These are phyloP conservation scores for Suhomyces maxii DNA, from an alignment of 1,139 yeast genomes.

Conservation along the genomic window DNA sequence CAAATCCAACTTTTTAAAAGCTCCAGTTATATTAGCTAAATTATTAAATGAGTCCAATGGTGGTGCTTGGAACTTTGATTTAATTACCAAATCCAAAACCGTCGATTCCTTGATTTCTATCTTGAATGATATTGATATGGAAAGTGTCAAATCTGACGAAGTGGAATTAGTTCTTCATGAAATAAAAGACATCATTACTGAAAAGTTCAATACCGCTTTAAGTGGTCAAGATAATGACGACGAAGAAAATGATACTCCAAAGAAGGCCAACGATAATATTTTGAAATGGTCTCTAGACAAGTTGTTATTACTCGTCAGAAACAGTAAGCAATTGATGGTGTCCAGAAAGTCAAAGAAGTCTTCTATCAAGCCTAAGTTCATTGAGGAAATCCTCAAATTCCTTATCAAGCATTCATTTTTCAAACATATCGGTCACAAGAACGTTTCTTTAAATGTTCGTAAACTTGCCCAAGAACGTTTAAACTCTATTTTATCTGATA, in stretches of 20 bases:
- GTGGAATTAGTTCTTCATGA: slow-evolving; percentile 17
- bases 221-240: slow-evolving; percentile 13
- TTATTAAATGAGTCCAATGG: slow-evolving; percentile 53
- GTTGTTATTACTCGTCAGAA: slow-evolving; percentile 56
- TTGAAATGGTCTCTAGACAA: slow-evolving; percentile 72
- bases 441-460: slow-evolving; percentile 32
- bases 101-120: slow-evolving; percentile 50
- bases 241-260: slow-evolving; percentile 14
- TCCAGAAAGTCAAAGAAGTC: slow-evolving; percentile 4
- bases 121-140: slow-evolving; percentile 21
- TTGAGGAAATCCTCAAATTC: slow-evolving; percentile 51
- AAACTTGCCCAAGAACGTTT: slow-evolving; percentile 58
- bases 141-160: slow-evolving; percentile 16
- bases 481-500: slow-evolving; percentile 62
- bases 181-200: slow-evolving; percentile 25
- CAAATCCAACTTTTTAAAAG: slow-evolving; percentile 39
- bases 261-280: slow-evolving; percentile 42
- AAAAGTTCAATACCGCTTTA: slow-evolving; percentile 24
- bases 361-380: slow-evolving; percentile 31
- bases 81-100: slow-evolving; percentile 72
- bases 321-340: slow-evolving; percentile 35
- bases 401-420: slow-evolving; percentile 62
- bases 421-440: slow-evolving; percentile 21
- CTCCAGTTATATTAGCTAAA: slow-evolving; percentile 48
- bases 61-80: slow-evolving; percentile 74